These are phyloP conservation scores for Talaromyces verruculosus DNA, from an alignment of 2,329 filamentous ascomycete species.

Conservation along the genomic window DNA sequence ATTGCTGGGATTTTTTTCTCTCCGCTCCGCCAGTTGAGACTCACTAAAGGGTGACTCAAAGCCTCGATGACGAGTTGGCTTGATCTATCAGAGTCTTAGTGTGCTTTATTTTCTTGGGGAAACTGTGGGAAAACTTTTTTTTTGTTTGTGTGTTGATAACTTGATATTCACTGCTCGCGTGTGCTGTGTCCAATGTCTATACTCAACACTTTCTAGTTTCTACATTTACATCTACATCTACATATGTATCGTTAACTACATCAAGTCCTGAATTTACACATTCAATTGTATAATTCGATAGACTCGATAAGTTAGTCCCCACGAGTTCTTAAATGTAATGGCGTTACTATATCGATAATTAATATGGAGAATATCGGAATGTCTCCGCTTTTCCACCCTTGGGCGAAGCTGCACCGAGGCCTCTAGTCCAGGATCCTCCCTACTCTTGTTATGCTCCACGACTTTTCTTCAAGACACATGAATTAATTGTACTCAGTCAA, in stretches of 20 bases:
- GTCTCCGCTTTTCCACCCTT: conserved; percentile 14
- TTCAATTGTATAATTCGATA: too few relatives aligned
- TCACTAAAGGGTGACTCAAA: not conserved
- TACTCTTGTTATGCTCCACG: not conserved
- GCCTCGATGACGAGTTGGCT: conserved; percentile 11
- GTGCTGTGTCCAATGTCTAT: not conserved
- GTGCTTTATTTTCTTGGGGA: not conserved
- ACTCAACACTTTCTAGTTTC: not conserved
- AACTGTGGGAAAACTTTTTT: conserved; percentile 1
- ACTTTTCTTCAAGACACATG: not conserved
- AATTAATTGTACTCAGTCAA: not conserved
- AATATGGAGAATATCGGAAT: not conserved
- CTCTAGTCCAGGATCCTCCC: not conserved
- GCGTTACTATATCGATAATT: not conserved
- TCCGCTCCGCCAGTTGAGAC: not conserved
- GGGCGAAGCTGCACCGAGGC: conserved; percentile 6
- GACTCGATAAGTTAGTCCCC: not conserved
- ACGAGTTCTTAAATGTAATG: conserved; percentile 6
- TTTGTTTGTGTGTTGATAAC: not conserved
- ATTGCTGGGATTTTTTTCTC: conserved; percentile 17
- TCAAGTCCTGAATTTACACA: too few relatives aligned
- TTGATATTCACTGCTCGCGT: not conserved
- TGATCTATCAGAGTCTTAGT: not conserved
- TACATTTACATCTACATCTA: too few relatives aligned
- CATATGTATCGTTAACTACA: too few relatives aligned